These are phyloP conservation scores for Candida anglica DNA, from an alignment of 805 yeast genomes.

Conservation along the genomic window DNA sequence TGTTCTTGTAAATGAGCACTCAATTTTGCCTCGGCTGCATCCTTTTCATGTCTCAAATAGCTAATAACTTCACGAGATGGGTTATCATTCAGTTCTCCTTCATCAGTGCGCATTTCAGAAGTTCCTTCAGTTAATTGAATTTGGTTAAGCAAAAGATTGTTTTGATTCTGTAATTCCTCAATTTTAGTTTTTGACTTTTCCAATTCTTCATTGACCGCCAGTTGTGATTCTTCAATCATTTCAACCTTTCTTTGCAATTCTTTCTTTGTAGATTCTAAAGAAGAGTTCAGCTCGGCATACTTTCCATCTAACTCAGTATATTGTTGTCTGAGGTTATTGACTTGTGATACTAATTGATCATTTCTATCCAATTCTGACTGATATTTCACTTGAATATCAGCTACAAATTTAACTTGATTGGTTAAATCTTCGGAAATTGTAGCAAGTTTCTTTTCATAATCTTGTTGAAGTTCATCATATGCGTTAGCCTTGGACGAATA, in stretches of 20 bases:
- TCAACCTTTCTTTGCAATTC: slow-evolving; percentile 15
- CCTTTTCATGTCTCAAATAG: slow-evolving; percentile 72
- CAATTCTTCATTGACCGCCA: slow-evolving; percentile 29
- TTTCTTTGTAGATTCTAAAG: slow-evolving; percentile 8
- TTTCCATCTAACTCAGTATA: slow-evolving; percentile 12
- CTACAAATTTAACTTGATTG: slow-evolving; percentile 43
- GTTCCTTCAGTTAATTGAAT: slow-evolving; percentile 39
- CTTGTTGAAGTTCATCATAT: slow-evolving; percentile 28
- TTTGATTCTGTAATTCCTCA: slow-evolving; percentile 63
- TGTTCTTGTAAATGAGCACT: slow-evolving; percentile 44
- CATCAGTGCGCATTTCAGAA: slow-evolving; percentile 6
- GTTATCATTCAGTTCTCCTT: slow-evolving; percentile 8
- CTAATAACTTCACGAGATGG: slow-evolving; percentile 46
- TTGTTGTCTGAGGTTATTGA: slow-evolving; percentile 12
- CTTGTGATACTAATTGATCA: slow-evolving; percentile 43
- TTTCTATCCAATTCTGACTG: slow-evolving; percentile 53
- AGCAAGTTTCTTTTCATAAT: slow-evolving; percentile 26
- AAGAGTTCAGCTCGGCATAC: slow-evolving; percentile 6
- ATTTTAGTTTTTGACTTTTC: slow-evolving; percentile 40
- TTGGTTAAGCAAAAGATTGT: slow-evolving; percentile 64
- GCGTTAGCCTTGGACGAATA: slow-evolving; percentile 26
- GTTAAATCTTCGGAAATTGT: slow-evolving; percentile 26
- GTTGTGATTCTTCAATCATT: slow-evolving; percentile 15
- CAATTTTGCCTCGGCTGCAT: slow-evolving; percentile 56
- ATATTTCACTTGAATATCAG: slow-evolving; percentile 50